Conservation (phyloP, 83 land plant genomes). For the Diphasiastrum complanatum region DNA sequence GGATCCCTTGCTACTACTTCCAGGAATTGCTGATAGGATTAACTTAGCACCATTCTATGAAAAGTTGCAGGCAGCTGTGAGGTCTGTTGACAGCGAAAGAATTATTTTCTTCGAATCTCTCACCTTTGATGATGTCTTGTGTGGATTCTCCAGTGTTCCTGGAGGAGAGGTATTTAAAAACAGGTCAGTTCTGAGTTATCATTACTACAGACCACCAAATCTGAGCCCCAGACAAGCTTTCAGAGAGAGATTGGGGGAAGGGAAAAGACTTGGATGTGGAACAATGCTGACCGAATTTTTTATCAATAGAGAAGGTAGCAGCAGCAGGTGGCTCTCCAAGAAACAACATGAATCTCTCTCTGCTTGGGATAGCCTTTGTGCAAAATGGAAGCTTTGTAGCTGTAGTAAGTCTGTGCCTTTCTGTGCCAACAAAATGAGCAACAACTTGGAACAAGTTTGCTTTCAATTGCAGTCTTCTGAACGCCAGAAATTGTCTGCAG, state of each 20-base stretch:
- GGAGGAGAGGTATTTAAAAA: constrained; percentile 12
- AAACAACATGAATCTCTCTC: background rate
- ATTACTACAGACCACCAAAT: constrained; percentile 20
- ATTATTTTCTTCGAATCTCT: constrained; percentile 18
- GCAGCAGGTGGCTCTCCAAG: background rate
- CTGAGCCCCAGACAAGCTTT: constrained; percentile 11
- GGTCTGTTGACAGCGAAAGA: constrained; percentile 15
- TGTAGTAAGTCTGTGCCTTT: too few relatives aligned
- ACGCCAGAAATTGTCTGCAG: too few relatives aligned
- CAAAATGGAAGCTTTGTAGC: too few relatives aligned
- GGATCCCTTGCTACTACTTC: constrained; percentile 17
- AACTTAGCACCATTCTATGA: constrained; percentile 20
- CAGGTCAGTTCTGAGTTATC: constrained; percentile 21
- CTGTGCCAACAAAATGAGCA: too few relatives aligned
- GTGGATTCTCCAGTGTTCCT: constrained; percentile 16
- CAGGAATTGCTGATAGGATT: constrained; percentile 14
- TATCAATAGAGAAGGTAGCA: background rate
- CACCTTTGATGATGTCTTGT: constrained; percentile 20
- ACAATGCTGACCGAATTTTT: constrained; percentile 26
- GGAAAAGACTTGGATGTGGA: constrained; percentile 21
- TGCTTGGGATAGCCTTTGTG: background rate
- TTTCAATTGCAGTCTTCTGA: too few relatives aligned
- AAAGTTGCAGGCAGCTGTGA: constrained; percentile 14
- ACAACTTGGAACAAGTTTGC: too few relatives aligned
- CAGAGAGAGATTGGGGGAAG: constrained; percentile 13